Base-by-base conservation (phyloP, 495 filamentous ascomycete species). In the Glutinoglossum americanum region DNA sequence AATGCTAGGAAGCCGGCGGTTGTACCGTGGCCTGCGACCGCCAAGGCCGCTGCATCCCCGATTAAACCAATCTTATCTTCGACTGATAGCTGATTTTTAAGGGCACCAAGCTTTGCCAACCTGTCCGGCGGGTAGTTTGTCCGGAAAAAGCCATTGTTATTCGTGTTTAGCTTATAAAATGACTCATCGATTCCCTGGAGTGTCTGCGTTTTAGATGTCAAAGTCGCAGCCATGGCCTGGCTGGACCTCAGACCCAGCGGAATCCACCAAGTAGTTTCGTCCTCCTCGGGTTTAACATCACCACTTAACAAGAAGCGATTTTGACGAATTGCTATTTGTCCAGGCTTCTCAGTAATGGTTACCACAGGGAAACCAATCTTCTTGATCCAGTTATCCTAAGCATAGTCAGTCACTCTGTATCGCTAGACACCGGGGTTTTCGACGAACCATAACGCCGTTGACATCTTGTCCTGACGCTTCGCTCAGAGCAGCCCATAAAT, bases 231-330 rank as follows among this genome's bases (percentile, higher is more conserved):
- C 57, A 58, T 58, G 55, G 71, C 58, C 55, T 70, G 57, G 17
- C 71, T 76, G 10, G 79, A 76, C 64, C 81, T 83, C 48, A 98
- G 72, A 25, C 83, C 82, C 15, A 97, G 75, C 19, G 92, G 92
- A 62, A 96, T 78, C 89, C 92, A 96, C 92, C 92, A 98, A n/a
- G 76, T 80, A 1, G 87, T 94, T 65, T 84, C 68, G 67, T 98
- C 88, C 56, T 98, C 92, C 58, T 84, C 80, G 1, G 81, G 74
- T 64, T 80, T 82, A 48, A 83, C 82, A 67, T 97, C 92, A 15
- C 92, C 92, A 30, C 87, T 89, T 44, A 81, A 83, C 17, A 98
- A 73, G 74, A 94, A 98, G 58, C 92, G 83, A 47, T 74, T 80
- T 69, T 98, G 92, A 57, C 82, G 82, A 54, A 97, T 69, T 35